These are phyloP conservation scores for Dendrobium nobile DNA, from an alignment of 106 monocot species.

Conservation along the genomic window DNA sequence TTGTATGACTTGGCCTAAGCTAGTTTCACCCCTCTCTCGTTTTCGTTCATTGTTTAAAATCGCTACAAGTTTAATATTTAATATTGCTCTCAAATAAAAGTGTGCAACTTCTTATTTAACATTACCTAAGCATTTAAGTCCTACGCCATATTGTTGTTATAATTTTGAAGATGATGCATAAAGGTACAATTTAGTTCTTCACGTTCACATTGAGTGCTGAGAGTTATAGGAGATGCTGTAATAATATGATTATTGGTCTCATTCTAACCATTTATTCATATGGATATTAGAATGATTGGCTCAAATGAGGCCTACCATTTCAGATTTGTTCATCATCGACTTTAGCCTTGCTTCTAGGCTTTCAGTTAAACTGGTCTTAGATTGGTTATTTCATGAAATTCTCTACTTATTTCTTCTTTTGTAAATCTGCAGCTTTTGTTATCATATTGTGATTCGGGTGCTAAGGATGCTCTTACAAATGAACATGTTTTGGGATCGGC, in stretches of 20 bases:
- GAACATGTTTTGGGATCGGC: conserved; percentile 70
- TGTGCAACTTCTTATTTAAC: too few species aligned
- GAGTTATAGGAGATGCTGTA: too few species aligned
- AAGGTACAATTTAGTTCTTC: neutral
- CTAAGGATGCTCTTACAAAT: conserved; percentile 59
- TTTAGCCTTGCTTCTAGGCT: neutral
- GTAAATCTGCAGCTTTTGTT: conserved; percentile 63
- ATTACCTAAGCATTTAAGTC: too few species aligned
- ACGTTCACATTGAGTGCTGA: too few species aligned
- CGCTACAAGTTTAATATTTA: too few species aligned
- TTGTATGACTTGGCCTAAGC: too few species aligned
- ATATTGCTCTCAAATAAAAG: too few species aligned
- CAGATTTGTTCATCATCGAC: neutral
- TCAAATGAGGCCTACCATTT: neutral
- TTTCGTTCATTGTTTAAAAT: too few species aligned
- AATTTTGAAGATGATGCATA: neutral
- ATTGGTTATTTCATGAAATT: neutral
- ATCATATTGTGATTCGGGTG: conserved; percentile 49
- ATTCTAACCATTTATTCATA: too few species aligned
- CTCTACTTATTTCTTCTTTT: neutral
- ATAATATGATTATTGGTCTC: too few species aligned
- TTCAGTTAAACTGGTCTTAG: neutral
- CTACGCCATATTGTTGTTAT: neutral
- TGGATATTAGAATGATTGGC: too few species aligned
- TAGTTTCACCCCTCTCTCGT: too few species aligned